A percentile compares a stretch with the other conserved stretches of the same genome.
phyloP scores from a whole-genome alignment of 495 filamentous ascomycete genomes.

The Penicillium coprophilum region DNA sequence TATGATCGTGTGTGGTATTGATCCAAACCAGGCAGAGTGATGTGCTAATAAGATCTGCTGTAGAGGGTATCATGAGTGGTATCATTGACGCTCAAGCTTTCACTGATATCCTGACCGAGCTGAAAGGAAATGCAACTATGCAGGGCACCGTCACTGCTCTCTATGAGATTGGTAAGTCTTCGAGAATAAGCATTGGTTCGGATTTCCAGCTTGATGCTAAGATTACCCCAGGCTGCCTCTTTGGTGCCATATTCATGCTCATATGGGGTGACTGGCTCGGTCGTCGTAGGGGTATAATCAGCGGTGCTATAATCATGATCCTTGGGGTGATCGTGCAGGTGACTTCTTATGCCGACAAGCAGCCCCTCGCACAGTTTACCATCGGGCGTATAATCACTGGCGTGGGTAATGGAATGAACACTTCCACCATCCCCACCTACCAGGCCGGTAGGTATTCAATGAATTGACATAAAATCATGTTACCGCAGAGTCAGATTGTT shows the following conservation, averaged over 20 bases:
- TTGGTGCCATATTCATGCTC: slow-evolving; percentile 67
- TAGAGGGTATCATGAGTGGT: slow-evolving; percentile 64
- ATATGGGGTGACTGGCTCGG: slow-evolving; percentile 63
- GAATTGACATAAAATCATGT: background rate
- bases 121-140: slow-evolving; percentile 60
- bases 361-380: slow-evolving; percentile 58
- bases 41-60: background rate
- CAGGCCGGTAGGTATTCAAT: slow-evolving; percentile 47
- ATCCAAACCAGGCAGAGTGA: background rate
- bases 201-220: too few species aligned
- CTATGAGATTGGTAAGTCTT: slow-evolving; percentile 61
- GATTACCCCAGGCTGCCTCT: slow-evolving; percentile 61
- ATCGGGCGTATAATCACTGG: slow-evolving; percentile 67
- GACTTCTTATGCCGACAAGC: slow-evolving; percentile 28
- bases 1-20: slow-evolving; percentile 48
- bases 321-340: slow-evolving; percentile 70
- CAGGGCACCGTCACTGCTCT: slow-evolving; percentile 76
- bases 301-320: slow-evolving; percentile 68
- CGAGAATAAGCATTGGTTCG: background rate
- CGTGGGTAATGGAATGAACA: slow-evolving; percentile 71
- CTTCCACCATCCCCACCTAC: slow-evolving; percentile 67
- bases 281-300: slow-evolving; percentile 55
- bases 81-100: slow-evolving; percentile 69
- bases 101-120: slow-evolving; percentile 62
- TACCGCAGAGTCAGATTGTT: background rate